phyloP scores from a whole-genome alignment of 2,329 filamentous ascomycete genomes.

The Ustulina deusta region DNA sequence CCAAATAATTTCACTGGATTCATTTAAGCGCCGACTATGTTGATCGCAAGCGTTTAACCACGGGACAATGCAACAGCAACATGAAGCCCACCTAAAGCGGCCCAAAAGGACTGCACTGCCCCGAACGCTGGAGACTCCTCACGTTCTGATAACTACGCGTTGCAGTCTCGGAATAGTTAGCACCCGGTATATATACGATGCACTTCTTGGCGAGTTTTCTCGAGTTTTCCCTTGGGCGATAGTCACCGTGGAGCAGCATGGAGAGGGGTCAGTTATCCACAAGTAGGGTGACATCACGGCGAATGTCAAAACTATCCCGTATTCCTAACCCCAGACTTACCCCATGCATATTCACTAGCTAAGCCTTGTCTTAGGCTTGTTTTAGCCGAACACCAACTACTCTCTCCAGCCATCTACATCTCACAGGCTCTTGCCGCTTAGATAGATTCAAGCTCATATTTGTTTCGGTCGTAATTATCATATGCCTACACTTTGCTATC shows the following conservation, averaged over 20 bases:
- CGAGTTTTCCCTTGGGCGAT: conserved; percentile 16
- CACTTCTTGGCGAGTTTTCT: neutral
- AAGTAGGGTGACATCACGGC: conserved; percentile 6
- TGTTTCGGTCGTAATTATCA: neutral
- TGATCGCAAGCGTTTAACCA: neutral
- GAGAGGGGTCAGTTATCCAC: neutral
- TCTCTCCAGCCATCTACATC: neutral
- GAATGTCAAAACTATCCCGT: conserved; percentile 7
- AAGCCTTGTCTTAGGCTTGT: conserved; percentile 3
- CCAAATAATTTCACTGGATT: neutral
- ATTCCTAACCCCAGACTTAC: neutral
- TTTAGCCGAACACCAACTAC: neutral
- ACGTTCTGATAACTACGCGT: too few species aligned
- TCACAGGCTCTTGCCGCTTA: neutral
- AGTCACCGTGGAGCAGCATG: neutral
- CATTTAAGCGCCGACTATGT: neutral
- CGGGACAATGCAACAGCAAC: neutral
- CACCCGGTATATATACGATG: neutral
- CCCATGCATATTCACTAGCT: conserved; percentile 16
- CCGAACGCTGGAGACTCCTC: too few species aligned
- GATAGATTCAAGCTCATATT: neutral
- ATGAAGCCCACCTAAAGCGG: neutral
- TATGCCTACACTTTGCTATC: neutral
- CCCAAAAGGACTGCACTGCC: neutral
- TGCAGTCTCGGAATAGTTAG: neutral